phyloP scores from a whole-genome alignment of 345 rosid species.

The Sapria himalayana region DNA sequence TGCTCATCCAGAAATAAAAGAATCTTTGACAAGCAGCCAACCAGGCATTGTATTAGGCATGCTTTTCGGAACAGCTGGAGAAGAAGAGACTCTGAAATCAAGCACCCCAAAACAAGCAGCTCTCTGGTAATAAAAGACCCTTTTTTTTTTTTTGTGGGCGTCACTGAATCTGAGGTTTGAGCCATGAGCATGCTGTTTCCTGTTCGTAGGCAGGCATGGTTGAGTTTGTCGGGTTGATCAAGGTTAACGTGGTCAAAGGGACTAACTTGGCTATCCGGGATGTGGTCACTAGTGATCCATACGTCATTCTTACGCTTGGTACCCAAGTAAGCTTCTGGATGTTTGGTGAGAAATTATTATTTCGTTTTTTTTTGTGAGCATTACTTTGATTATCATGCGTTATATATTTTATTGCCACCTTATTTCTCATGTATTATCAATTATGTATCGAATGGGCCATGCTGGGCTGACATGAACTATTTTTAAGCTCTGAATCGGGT shows the following conservation, averaged over 20 bases:
- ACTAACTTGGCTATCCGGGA: constrained; percentile 85
- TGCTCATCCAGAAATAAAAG: constrained; percentile 22
- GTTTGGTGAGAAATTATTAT: too few relatives aligned
- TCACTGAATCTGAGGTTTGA: neutral
- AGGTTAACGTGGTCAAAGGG: constrained; percentile 92
- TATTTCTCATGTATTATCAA: too few relatives aligned
- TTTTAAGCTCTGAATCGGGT: too few relatives aligned
- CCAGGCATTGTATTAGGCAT: constrained; percentile 46
- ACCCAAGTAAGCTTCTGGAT: constrained; percentile 64
- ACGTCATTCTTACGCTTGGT: constrained; percentile 71
- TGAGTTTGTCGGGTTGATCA: constrained; percentile 83
- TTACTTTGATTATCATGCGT: too few relatives aligned
- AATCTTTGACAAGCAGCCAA: constrained; percentile 25
- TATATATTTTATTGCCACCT: too few relatives aligned
- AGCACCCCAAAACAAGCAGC: constrained; percentile 40
- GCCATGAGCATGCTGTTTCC: neutral
- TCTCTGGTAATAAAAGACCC: constrained; percentile 29
- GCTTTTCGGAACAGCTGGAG: constrained; percentile 90
- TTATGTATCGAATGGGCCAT: too few relatives aligned
- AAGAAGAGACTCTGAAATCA: constrained; percentile 45
- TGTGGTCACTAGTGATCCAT: constrained; percentile 77
- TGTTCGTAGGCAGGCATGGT: constrained; percentile 79
- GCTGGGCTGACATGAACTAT: too few relatives aligned
- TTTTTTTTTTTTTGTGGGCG: neutral
- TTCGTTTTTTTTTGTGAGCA: too few relatives aligned